A percentile compares a stretch with the other conserved stretches of the same genome.
Conservation (phyloP, 345 rosid genomes). For the Citrus sp. region DNA sequence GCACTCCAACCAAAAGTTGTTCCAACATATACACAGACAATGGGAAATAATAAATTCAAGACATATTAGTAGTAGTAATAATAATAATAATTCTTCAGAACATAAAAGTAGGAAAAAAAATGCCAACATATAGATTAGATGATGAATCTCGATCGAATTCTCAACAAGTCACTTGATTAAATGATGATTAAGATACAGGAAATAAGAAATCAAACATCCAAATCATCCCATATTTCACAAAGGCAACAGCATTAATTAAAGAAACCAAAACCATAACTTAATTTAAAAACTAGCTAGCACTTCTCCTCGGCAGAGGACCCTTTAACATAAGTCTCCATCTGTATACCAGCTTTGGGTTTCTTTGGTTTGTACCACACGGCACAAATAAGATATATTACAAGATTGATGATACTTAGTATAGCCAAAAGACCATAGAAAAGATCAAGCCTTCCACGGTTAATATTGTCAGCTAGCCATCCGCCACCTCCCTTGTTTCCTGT, state of each 20-base stretch:
- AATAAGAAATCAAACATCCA: slow-evolving; percentile 13
- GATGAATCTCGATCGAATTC: background rate
- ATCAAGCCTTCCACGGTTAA: slow-evolving; percentile 61
- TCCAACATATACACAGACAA: too few species aligned
- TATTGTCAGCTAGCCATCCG: slow-evolving; percentile 58
- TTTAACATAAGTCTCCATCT: slow-evolving; percentile 22
- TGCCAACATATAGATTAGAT: background rate
- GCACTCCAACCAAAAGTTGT: too few species aligned
- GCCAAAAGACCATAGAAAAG: slow-evolving; percentile 57
- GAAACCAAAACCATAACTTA: background rate
- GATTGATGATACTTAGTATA: slow-evolving; percentile 39
- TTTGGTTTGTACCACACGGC: slow-evolving; percentile 46
- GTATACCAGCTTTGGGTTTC: slow-evolving; percentile 16
- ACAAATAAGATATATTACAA: slow-evolving; percentile 35
- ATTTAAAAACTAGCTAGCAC: slow-evolving; percentile 28
- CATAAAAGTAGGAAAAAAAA: background rate
- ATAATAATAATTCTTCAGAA: background rate
- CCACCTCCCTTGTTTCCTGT: slow-evolving; percentile 28
- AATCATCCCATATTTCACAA: slow-evolving; percentile 12
- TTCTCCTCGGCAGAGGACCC: slow-evolving; percentile 23
- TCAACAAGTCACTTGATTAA: background rate
- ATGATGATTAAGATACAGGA: background rate
- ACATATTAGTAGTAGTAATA: too few species aligned
- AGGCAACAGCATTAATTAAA: background rate
- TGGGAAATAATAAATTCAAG: too few species aligned